These are phyloP conservation scores for Exophiala mesophila DNA, from an alignment of 2,329 filamentous ascomycete genomes.

Conservation along the genomic window DNA sequence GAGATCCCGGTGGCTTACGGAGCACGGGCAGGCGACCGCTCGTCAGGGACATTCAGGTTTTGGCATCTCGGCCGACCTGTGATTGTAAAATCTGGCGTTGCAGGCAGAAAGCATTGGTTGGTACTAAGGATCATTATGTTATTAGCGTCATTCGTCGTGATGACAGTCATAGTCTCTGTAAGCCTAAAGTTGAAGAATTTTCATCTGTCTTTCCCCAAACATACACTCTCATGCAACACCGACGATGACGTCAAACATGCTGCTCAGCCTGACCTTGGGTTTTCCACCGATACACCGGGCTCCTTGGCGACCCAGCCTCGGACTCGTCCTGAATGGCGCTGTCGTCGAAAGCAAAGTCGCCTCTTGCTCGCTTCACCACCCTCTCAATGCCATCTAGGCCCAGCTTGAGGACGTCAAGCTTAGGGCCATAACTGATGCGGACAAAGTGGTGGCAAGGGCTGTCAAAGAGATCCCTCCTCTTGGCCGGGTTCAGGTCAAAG, in stretches of 20 bases:
- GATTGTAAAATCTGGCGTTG: too few species aligned
- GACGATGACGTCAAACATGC: slow-evolving; percentile 6
- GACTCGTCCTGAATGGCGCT: slow-evolving; percentile 21
- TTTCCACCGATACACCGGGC: slow-evolving; percentile 10
- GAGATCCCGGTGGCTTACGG: too few species aligned
- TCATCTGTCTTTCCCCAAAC: too few species aligned
- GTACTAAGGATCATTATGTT: too few species aligned
- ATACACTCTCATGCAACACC: too few species aligned
- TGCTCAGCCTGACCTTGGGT: slow-evolving; percentile 8
- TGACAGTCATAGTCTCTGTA: too few species aligned
- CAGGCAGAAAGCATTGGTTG: too few species aligned
- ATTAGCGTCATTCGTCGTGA: too few species aligned
- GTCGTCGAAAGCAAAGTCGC: slow-evolving; percentile 24
- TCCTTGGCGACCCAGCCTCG: slow-evolving; percentile 6
- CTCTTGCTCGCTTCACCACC: slow-evolving; percentile 54
- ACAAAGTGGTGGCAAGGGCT: slow-evolving; percentile 92
- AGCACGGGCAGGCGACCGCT: too few species aligned
- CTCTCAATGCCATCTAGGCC: slow-evolving; percentile 82
- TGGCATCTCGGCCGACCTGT: too few species aligned
- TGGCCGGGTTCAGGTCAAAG: slow-evolving; percentile 90
- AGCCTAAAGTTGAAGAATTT: too few species aligned
- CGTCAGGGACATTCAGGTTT: too few species aligned
- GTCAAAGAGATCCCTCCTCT: slow-evolving; percentile 86
- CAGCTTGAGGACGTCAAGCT: slow-evolving; percentile 70
- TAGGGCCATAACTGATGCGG: slow-evolving; percentile 72